A percentile compares a stretch with the other conserved stretches of the same genome.
These are phyloP conservation scores for Gracilariopsis chorda DNA, from an alignment of 23 red algal genomes.

Conservation along the genomic window DNA sequence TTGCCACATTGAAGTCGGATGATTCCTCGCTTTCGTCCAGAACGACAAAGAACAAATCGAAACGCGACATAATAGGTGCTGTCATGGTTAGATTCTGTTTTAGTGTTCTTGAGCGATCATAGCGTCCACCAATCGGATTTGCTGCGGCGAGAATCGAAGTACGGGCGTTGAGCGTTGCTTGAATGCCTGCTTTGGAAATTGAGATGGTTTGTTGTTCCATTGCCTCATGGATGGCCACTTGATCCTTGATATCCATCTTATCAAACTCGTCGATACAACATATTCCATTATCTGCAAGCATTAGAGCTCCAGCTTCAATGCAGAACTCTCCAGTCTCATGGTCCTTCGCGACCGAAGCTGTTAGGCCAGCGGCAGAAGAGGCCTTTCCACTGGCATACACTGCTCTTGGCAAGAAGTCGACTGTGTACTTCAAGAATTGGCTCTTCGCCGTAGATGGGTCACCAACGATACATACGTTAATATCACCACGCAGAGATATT, in stretches of 20 bases:
- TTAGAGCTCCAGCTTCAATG: constrained; percentile 99
- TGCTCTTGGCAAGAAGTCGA: constrained; percentile 84
- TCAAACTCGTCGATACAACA: constrained; percentile 99
- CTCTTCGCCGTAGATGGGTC: constrained; percentile 94
- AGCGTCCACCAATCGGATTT: constrained; percentile 93
- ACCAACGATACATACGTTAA: constrained; percentile 98
- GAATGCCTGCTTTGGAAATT: constrained; percentile 98
- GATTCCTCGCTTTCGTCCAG: constrained; percentile 94
- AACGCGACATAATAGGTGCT: constrained; percentile 98
- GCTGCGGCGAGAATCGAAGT: constrained; percentile 96
- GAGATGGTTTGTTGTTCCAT: constrained; percentile 99
- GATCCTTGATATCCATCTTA: constrained; percentile 98
- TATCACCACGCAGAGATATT: constrained; percentile 92
- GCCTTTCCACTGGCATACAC: constrained; percentile 98
- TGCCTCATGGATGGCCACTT: constrained; percentile 99
- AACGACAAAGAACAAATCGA: constrained; percentile 99
- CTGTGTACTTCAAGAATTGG: constrained; percentile 99
- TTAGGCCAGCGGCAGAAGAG: constrained; percentile 96
- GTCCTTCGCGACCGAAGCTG: constrained; percentile 95
- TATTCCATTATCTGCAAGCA: constrained; percentile 98
- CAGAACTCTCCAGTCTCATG: constrained; percentile 96
- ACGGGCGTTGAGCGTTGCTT: constrained; percentile 97
- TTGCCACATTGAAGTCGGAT: constrained; percentile 84
- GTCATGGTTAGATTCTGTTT: constrained; percentile 95
- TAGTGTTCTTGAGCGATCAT: constrained; percentile 88